Conservation (phyloP, 441 rosid species). For the Croton setiger region DNA sequence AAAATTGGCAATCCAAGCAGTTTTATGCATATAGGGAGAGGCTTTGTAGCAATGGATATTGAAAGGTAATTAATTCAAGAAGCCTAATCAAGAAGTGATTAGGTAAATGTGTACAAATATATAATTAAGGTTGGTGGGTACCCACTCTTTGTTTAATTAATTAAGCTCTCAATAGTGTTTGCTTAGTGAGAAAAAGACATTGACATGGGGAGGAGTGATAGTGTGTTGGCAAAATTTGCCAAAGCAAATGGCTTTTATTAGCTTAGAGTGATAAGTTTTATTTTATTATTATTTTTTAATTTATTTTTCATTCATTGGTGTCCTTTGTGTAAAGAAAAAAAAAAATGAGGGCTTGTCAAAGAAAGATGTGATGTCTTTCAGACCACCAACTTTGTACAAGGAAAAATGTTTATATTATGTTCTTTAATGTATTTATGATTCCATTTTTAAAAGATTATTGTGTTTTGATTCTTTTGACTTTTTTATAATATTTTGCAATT, state of each 20-base stretch:
- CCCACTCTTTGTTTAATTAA: slow-evolving; percentile 17
- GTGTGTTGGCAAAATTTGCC: too few species aligned
- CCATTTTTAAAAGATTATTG: not conserved
- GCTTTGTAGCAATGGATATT: slow-evolving; percentile 27
- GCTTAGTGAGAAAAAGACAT: slow-evolving; percentile 28
- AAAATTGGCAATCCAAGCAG: slow-evolving; percentile 24
- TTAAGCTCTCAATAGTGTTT: slow-evolving; percentile 30
- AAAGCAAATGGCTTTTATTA: not conserved
- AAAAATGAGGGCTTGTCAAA: too few species aligned
- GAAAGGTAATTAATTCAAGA: slow-evolving; percentile 29
- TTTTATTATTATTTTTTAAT: too few species aligned
- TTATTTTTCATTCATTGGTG: not conserved
- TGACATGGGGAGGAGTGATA: slow-evolving; percentile 8
- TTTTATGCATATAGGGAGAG: slow-evolving; percentile 37
- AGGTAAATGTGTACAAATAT: slow-evolving; percentile 18
- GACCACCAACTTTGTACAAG: slow-evolving; percentile 4
- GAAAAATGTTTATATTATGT: too few species aligned
- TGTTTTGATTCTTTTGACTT: not conserved
- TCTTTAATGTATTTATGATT: not conserved
- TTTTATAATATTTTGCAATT: too few species aligned
- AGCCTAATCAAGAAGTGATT: not conserved
- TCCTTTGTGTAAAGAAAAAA: not conserved
- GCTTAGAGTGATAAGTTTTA: too few species aligned
- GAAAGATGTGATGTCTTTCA: not conserved
- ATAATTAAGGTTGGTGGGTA: slow-evolving; percentile 13